These are phyloP conservation scores for Petrea volubilis DNA, from an alignment of 257 asterid species.

Conservation along the genomic window DNA sequence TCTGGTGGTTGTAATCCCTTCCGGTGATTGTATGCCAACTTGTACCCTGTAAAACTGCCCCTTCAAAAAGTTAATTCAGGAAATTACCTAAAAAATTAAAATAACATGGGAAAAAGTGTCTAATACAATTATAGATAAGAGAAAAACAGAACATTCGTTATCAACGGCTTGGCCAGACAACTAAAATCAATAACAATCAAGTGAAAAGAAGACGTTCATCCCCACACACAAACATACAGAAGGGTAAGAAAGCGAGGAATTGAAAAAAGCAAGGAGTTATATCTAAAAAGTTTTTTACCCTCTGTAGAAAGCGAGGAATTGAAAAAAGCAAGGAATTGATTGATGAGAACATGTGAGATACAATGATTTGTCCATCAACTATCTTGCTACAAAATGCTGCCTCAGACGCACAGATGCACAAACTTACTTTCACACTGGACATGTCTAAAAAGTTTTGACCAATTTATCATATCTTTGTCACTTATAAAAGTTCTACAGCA, in stretches of 20 bases:
- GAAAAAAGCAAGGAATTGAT: not conserved
- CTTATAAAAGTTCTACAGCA: constrained; percentile 2
- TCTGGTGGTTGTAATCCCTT: constrained; percentile 80
- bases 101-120: not conserved
- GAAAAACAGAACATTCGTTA: constrained; percentile 18
- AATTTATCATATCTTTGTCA: constrained; percentile 7
- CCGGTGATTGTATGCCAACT: constrained; percentile 92
- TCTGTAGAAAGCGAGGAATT: not conserved
- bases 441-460: not conserved
- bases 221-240: not conserved
- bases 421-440: not conserved
- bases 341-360: not conserved
- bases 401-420: not conserved
- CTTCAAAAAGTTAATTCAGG: constrained; percentile 42
- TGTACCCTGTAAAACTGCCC: constrained; percentile 97
- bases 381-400: constrained; percentile 12
- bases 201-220: constrained; percentile 6
- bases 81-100: constrained; percentile 17
- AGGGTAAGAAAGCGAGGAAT: not conserved
- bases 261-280: not conserved
- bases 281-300: too few relatives aligned
- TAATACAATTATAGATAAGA: constrained; percentile 3
- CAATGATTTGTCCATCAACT: not conserved
- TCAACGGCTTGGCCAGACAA: not conserved
- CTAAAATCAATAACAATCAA: not conserved